Conservation (phyloP, 2,329 filamentous ascomycete species). For the Xylariaceae sp. region DNA sequence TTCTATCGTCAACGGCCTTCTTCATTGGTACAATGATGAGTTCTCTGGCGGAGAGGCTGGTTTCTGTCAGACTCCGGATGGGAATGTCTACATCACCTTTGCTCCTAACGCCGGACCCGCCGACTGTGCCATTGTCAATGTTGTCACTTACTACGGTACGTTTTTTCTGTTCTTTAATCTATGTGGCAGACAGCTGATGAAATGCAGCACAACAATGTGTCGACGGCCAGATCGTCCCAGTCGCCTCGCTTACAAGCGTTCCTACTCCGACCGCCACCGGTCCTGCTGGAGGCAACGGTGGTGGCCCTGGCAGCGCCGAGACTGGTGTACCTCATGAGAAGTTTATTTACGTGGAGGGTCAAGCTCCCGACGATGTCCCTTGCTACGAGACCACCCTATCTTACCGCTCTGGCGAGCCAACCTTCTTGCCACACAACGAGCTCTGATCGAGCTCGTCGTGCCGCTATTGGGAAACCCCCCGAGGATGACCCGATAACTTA, state of each 20-base stretch:
- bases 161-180: not conserved
- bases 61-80: conserved; percentile 24
- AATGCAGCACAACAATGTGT: conserved; percentile 9
- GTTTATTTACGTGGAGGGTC: conserved; percentile 9
- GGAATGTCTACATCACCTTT: conserved; percentile 22
- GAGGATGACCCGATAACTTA: not conserved
- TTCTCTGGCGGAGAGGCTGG: conserved; percentile 24
- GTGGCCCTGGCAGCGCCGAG: conserved; percentile 1
- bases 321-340: conserved; percentile 1
- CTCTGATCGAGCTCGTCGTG: conserved; percentile 7
- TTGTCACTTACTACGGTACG: conserved; percentile 14
- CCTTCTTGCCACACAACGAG: conserved; percentile 20
- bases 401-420: conserved; percentile 17
- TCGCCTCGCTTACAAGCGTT: not conserved
- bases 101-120: conserved; percentile 9
- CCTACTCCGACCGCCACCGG: too few relatives aligned
- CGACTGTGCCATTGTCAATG: conserved; percentile 16
- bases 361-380: conserved; percentile 12
- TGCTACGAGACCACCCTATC: conserved; percentile 14
- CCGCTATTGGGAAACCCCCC: not conserved
- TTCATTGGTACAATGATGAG: conserved; percentile 25
- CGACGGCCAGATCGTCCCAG: conserved; percentile 10
- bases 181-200: not conserved
- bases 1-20: conserved; percentile 15
- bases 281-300: not conserved